These are phyloP conservation scores for Silene conica DNA, from an alignment of 148 eudicot genomes.

Conservation along the genomic window DNA sequence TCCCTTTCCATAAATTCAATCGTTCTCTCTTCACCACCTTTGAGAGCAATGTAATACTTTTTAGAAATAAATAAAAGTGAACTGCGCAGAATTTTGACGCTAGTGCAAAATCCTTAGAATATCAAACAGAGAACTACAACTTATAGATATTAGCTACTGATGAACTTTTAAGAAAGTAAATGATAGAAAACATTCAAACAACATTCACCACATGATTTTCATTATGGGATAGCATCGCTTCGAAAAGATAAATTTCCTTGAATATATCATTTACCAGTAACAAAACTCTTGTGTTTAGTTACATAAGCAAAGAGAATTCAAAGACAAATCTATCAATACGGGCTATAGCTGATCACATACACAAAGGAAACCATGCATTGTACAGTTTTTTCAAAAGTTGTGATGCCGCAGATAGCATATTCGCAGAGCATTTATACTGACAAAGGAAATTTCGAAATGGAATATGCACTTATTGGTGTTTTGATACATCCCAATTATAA, in stretches of 20 bases:
- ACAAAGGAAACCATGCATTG: neutral
- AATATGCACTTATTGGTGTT: too few relatives aligned
- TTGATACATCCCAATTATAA: too few relatives aligned
- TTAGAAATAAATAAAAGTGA: neutral
- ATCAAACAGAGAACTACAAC: neutral
- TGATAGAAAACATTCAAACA: neutral
- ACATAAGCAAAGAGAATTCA: neutral
- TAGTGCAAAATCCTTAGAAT: neutral
- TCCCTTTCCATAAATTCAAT: constrained; percentile 85
- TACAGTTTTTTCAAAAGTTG: neutral
- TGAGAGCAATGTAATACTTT: constrained; percentile 13
- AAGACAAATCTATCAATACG: neutral
- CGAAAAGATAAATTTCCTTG: neutral
- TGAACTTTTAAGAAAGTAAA: neutral
- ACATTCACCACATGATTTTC: neutral
- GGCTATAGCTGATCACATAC: neutral
- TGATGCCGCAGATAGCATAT: neutral
- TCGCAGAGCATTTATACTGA: neutral
- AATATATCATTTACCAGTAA: neutral
- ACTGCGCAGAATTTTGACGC: neutral
- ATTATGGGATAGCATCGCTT: neutral
- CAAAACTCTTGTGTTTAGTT: neutral
- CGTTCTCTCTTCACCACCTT: constrained; percentile 95
- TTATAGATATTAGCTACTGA: neutral
- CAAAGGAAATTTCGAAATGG: too few relatives aligned